Percentiles rank a stretch among this genome's conserved stretches.
Evolutionary conservation across 2,329 filamentous ascomycete genomes (phyloP).

Genomic region (Fusarium multiceps): DNA sequence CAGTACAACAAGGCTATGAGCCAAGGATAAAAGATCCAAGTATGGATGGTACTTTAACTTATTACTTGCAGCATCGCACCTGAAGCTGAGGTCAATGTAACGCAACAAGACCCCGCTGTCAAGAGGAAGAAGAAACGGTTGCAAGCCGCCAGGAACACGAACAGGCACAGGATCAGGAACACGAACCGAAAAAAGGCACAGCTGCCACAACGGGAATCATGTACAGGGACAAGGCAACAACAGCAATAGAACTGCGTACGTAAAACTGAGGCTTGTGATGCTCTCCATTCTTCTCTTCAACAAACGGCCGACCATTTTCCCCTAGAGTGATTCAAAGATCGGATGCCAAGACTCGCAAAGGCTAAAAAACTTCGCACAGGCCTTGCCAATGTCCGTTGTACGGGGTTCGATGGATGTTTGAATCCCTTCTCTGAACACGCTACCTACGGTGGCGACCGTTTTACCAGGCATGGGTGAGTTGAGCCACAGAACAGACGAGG

Average conservation of each 20-base stretch:
- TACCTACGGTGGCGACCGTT: constrained; percentile 45
- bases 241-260: background rate
- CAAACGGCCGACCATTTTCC: constrained; percentile 15
- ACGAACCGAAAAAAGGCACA: constrained; percentile 3
- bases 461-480: constrained; percentile 38
- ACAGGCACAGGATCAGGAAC: background rate
- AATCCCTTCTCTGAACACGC: constrained; percentile 41
- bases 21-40: background rate
- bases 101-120: constrained; percentile 38
- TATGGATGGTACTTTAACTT: background rate
- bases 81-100: constrained; percentile 48
- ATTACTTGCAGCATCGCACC: constrained; percentile 32
- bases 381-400: constrained; percentile 28
- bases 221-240: constrained; percentile 3
- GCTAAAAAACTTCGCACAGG: constrained; percentile 34
- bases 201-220: background rate
- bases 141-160: constrained; percentile 18
- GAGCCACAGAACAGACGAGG: constrained; percentile 15
- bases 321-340: constrained; percentile 28
- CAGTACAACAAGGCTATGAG: background rate
- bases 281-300: constrained; percentile 3
- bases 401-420: constrained; percentile 17
- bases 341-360: constrained; percentile 44
- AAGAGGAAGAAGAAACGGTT: constrained; percentile 11
- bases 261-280: background rate